Evolutionary conservation across 2,329 filamentous ascomycete genomes (phyloP).

Genomic region (Cladosporium sp.): DNA sequence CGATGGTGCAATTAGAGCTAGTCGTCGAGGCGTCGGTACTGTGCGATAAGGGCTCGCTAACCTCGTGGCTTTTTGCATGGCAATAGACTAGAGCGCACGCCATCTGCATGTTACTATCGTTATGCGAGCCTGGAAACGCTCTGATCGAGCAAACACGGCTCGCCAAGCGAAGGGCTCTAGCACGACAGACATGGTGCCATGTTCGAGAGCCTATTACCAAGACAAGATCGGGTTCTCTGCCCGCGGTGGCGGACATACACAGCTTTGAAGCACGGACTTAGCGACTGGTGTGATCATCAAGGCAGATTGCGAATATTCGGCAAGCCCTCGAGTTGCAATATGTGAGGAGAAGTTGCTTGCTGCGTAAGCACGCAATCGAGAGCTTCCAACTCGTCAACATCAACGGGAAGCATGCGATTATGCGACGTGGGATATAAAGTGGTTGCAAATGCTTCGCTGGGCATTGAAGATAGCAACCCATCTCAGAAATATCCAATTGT

Average conservation of each 20-base stretch:
- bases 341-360: neutral
- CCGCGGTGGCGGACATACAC: neutral
- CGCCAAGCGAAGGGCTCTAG: neutral
- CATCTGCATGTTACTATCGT: neutral
- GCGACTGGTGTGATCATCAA: neutral
- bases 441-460: too few species aligned
- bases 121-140: neutral
- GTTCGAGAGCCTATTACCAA: neutral
- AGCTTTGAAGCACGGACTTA: neutral
- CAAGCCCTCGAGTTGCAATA: neutral
- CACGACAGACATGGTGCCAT: neutral
- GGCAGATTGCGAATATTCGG: slow-evolving; percentile 1
- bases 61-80: too few species aligned
- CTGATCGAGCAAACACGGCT: neutral
- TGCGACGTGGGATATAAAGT: neutral
- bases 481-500: neutral
- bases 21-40: neutral
- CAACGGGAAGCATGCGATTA: neutral
- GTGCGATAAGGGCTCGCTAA: neutral
- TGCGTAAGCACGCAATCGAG: slow-evolving; percentile 7
- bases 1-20: slow-evolving; percentile 6
- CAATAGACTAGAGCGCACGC: neutral
- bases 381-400: neutral
- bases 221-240: neutral
- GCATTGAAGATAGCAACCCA: neutral